These are phyloP conservation scores for Eutrema yunnanense DNA, from an alignment of 345 rosid genomes.

Conservation along the genomic window DNA sequence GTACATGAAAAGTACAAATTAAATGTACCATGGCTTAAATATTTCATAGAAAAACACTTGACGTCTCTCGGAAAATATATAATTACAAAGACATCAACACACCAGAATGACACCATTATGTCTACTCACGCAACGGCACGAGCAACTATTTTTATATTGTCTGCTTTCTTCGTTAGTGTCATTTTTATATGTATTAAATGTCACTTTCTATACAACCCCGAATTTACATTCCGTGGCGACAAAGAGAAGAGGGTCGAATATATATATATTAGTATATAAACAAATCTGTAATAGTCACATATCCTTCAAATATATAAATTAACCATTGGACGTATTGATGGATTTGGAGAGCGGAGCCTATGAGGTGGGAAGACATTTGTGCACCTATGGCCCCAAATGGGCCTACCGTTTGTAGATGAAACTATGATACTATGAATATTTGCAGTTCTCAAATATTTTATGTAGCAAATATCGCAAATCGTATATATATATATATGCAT, in stretches of 20 bases:
- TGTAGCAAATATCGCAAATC: neutral
- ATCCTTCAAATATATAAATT: neutral
- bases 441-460: neutral
- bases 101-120: constrained; percentile 29
- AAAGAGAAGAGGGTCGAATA: neutral
- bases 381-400: neutral
- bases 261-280: neutral
- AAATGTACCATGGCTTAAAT: constrained; percentile 9
- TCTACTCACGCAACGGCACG: constrained; percentile 21
- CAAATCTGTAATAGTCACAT: neutral
- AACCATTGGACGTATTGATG: neutral
- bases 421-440: neutral
- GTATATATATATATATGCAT: neutral
- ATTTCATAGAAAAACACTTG: constrained; percentile 6
- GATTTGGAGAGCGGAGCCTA: neutral
- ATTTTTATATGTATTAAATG: neutral
- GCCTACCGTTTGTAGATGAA: neutral
- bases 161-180: neutral
- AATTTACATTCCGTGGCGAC: neutral
- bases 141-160: constrained; percentile 15
- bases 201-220: neutral
- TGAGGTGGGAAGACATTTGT: neutral
- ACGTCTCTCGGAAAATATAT: constrained; percentile 1
- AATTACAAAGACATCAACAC: constrained; percentile 8
- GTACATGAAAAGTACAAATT: constrained; percentile 22